These are phyloP conservation scores for Lactarius pseudohatsudake DNA, from an alignment of 768 basidiomycete species.

Conservation along the genomic window DNA sequence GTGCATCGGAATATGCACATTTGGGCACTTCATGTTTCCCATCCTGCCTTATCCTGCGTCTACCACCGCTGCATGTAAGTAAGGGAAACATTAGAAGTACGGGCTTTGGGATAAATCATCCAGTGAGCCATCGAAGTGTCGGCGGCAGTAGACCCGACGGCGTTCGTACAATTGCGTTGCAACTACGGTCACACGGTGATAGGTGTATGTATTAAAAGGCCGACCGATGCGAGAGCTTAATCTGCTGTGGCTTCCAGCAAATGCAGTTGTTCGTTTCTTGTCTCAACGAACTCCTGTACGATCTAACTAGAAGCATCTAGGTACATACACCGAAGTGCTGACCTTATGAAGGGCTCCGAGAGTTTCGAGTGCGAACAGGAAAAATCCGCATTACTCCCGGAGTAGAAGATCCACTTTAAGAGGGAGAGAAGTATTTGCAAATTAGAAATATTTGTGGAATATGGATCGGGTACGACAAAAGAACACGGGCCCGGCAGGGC, in stretches of 20 bases:
- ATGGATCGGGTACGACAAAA: not conserved
- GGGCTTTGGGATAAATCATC: too few relatives aligned
- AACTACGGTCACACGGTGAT: too few relatives aligned
- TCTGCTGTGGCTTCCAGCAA: not conserved
- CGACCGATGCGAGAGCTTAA: too few relatives aligned
- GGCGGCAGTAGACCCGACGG: too few relatives aligned
- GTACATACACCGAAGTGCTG: not conserved
- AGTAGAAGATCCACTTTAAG: too few relatives aligned
- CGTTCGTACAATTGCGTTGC: too few relatives aligned
- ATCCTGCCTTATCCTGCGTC: not conserved
- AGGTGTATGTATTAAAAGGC: not conserved
- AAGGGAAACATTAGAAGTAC: not conserved
- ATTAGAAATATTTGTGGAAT: not conserved
- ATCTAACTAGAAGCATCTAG: not conserved
- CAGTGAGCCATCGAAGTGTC: too few relatives aligned
- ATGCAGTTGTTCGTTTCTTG: not conserved
- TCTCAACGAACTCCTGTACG: not conserved
- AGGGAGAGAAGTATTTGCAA: not conserved
- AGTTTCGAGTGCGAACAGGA: not conserved
- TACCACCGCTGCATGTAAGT: constrained; percentile 7
- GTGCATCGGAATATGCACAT: too few relatives aligned
- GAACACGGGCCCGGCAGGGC: not conserved
- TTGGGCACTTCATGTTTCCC: too few relatives aligned
- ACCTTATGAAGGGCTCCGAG: not conserved
- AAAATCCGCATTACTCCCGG: not conserved